Base-by-base conservation (phyloP, 257 asterid genomes). In the Capsicum baccatum region DNA sequence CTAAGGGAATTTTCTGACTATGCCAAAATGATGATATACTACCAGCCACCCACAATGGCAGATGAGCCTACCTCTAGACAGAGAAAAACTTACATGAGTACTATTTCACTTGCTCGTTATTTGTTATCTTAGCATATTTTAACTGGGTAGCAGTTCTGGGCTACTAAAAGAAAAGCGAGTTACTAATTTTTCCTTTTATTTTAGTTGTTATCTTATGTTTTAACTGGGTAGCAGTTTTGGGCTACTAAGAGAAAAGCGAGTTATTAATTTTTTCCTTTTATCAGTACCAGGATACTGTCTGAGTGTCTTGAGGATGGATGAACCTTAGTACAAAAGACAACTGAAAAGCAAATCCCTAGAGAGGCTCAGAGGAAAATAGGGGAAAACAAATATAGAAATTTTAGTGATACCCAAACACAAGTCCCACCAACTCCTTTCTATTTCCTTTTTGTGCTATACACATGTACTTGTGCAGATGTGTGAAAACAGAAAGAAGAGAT, bases 41-140 rank as follows among this genome's bases (percentile, higher is more conserved):
- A 52, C 50, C 26, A 26, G 55, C 55, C 55, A 69, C 9, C 9
- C 64, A 54, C 21, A 54, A 76, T 52, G 12, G 64, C n/a, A 26
- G 81, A 55, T 78, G 81, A 54, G 11, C 47, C 79, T 71, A 71
- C 15, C 17, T n/a, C 47, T 11, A 47, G 58, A 71, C 58, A n/a
- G 37, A 17, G n/a, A 78, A 55, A 52, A 26, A 26, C 48, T 26
- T 78, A 78, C 64, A 21, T 76, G 81, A 76, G 19, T 44, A 12
- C 21, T 21, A 26, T 54, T 76, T 8, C 21, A 78, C 64, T 33
- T 2, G 81, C 9, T 14, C 48, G 54, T 26, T 26, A 14, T 26
- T 54, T 54, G 48, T 14, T 52, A 78, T 42, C 44, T 14, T 52
- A 33, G 59, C 63, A 76, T 33, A 21, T 52, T 76, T 52, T 52